Evolutionary conservation across 441 rosid species (phyloP).

Genomic region (Erodium chrysanthum): DNA sequence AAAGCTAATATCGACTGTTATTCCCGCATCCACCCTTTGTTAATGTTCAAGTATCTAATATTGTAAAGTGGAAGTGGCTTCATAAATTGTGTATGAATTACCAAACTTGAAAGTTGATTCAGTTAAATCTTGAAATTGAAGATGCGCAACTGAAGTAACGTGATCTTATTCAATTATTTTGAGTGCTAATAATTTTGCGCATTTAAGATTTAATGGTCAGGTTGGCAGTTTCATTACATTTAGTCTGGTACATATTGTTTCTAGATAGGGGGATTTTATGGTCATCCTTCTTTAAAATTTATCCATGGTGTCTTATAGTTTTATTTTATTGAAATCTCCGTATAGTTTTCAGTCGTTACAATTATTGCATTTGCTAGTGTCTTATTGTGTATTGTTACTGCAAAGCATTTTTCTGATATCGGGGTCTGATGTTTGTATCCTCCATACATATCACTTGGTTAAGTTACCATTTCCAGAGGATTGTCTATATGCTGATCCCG

Average conservation of each 20-base stretch:
- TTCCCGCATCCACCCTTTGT: not conserved
- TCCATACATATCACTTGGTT: not conserved
- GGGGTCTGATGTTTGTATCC: slow-evolving; percentile 5
- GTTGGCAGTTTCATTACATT: not conserved
- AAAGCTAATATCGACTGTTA: too few species aligned
- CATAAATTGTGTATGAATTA: too few species aligned
- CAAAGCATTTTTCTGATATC: not conserved
- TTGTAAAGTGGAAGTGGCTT: too few species aligned
- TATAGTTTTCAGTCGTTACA: too few species aligned
- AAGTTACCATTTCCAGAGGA: slow-evolving; percentile 84
- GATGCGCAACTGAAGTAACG: too few species aligned
- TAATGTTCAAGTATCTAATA: too few species aligned
- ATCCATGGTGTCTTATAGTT: not conserved
- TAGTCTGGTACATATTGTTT: not conserved
- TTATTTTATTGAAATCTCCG: not conserved
- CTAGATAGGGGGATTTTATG: not conserved
- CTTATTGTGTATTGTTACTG: not conserved
- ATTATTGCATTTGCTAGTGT: too few species aligned
- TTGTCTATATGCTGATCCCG: slow-evolving; percentile 79
- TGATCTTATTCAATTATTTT: not conserved
- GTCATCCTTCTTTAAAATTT: not conserved
- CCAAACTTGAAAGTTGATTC: too few species aligned
- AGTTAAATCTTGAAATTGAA: too few species aligned
- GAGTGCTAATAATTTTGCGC: not conserved
- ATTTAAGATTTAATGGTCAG: not conserved